These are phyloP conservation scores for Lactarius akahatsu DNA, from an alignment of 768 basidiomycete species.

Conservation along the genomic window DNA sequence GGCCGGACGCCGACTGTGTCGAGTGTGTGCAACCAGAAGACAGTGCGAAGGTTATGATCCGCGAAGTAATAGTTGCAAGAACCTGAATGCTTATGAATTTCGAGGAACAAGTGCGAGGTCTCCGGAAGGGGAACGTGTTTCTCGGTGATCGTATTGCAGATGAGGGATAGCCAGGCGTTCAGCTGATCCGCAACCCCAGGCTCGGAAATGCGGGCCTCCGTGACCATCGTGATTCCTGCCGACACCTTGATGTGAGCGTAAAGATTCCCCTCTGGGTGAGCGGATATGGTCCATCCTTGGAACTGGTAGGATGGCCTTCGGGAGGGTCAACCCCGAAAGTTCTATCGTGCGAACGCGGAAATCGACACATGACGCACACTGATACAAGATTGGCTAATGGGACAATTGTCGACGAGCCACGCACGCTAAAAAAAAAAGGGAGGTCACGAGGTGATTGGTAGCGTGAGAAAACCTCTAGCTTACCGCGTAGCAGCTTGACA, in stretches of 20 bases:
- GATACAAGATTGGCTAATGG: not conserved
- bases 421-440: not conserved
- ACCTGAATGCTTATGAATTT: not conserved
- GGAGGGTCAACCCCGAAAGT: not conserved
- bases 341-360: not conserved
- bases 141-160: not conserved
- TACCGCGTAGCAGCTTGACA: not conserved
- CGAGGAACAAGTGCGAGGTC: not conserved
- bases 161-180: not conserved
- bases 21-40: not conserved
- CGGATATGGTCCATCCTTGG: not conserved
- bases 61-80: constrained; percentile 1
- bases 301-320: not conserved
- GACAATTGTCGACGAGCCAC: not conserved
- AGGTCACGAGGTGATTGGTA: not conserved
- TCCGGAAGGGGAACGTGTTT: not conserved
- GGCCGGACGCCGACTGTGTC: not conserved
- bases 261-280: not conserved
- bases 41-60: not conserved
- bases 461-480: not conserved
- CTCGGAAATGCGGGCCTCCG: not conserved
- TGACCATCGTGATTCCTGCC: not conserved
- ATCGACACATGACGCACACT: not conserved
- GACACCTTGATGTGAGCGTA: not conserved
- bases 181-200: not conserved